These are phyloP conservation scores for Yamadazyma olivae DNA, from an alignment of 805 yeast genomes.

Conservation along the genomic window DNA sequence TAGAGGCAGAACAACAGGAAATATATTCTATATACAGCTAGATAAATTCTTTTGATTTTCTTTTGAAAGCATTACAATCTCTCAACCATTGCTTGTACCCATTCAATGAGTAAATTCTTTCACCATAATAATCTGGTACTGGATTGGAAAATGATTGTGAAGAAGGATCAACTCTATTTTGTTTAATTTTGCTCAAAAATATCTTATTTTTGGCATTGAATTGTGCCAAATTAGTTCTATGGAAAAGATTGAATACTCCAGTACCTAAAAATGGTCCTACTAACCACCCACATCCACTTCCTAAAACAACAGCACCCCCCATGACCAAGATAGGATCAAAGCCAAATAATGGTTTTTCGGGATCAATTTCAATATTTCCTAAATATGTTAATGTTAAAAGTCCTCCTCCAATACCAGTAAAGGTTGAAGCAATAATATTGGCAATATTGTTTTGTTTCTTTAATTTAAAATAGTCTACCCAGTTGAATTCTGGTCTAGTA, in stretches of 20 bases:
- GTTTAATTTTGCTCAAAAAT: conserved; percentile 70
- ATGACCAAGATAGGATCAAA: conserved; percentile 84
- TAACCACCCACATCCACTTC: conserved; percentile 75
- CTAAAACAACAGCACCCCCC: conserved; percentile 67
- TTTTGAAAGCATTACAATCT: conserved; percentile 86
- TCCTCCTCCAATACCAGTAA: conserved; percentile 67
- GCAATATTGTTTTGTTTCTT: conserved; percentile 73
- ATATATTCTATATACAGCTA: conserved; percentile 22
- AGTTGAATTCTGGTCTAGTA: conserved; percentile 39
- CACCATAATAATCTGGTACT: conserved; percentile 98
- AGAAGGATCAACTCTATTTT: conserved; percentile 88
- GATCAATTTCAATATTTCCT: conserved; percentile 81
- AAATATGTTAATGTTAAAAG: conserved; percentile 69
- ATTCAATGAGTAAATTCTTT: conserved; percentile 80
- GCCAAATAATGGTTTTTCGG: conserved; percentile 82
- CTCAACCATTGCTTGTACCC: conserved; percentile 95
- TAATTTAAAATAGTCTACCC: conserved; percentile 78
- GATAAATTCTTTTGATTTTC: conserved; percentile 75
- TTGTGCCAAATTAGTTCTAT: conserved; percentile 42
- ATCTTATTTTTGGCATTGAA: conserved; percentile 64
- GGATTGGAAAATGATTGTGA: conserved; percentile 90
- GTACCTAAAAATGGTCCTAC: conserved; percentile 82
- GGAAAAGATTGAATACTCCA: conserved; percentile 56
- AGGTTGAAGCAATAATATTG: conserved; percentile 63
- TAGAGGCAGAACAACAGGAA: too few species aligned